Evolutionary conservation across 352 stramenopile species (phyloP).

Genomic region (Phytopythium montanum): DNA sequence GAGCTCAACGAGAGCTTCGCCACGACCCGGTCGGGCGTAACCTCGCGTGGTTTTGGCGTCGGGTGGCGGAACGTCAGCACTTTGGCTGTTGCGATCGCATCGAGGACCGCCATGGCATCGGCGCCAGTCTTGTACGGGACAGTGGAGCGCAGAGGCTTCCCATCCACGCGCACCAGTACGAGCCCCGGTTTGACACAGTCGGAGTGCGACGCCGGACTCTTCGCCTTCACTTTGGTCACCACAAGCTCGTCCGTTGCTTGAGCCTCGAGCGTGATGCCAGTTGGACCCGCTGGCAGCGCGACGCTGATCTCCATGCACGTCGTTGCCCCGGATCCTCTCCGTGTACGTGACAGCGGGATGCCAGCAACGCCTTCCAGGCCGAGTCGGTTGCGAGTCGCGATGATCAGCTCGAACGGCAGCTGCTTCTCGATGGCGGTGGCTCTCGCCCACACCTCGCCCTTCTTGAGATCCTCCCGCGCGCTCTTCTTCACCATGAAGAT

Average conservation of each 20-base stretch:
- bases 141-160: conserved; percentile 43
- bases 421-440: conserved; percentile 60
- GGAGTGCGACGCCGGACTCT: conserved; percentile 59
- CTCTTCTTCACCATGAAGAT: conserved; percentile 61
- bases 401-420: conserved; percentile 69
- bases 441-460: conserved; percentile 50
- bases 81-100: conserved; percentile 42
- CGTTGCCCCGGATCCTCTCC: not conserved
- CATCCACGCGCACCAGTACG: conserved; percentile 69
- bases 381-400: conserved; percentile 76
- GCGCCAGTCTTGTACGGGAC: conserved; percentile 45
- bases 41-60: conserved; percentile 38
- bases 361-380: conserved; percentile 43
- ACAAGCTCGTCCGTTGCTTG: conserved; percentile 19
- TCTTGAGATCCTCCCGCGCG: conserved; percentile 58
- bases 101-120: conserved; percentile 53
- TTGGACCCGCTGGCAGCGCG: conserved; percentile 54
- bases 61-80: conserved; percentile 83
- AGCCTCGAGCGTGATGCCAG: conserved; percentile 58
- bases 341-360: conserved; percentile 17
- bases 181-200: conserved; percentile 68
- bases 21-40: conserved; percentile 54
- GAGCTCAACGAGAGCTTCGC: conserved; percentile 46
- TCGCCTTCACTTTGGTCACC: conserved; percentile 13
- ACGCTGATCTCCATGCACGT: conserved; percentile 66